Base-by-base conservation (phyloP, 768 basidiomycete genomes). In the Mycena haematopus region DNA sequence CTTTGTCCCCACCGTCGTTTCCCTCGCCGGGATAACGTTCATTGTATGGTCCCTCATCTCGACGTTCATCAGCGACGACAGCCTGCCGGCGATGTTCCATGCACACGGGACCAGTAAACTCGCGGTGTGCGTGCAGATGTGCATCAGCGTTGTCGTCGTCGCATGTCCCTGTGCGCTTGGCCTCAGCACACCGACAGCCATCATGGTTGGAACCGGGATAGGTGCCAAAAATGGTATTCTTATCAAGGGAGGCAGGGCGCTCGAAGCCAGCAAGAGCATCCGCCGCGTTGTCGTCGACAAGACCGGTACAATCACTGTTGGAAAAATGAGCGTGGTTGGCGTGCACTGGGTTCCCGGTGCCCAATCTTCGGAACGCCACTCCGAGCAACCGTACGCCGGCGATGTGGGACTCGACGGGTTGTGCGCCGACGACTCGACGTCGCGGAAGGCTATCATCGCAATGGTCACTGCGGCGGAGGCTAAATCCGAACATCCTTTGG, bases 151-250 rank as follows among this genome's bases (percentile, higher is more conserved):
- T 65, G 86, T 99, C 62, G 97, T 99, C 52, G 95, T 99, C 54
- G 96, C 97, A 22, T 99, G 97, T 75, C 97, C 97, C 0, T 99
- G 97, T 73, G 96, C 97, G 0, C 84, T 99, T 35, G 97, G 96
- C 6, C 83, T 99, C 61, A 93, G 93, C 58, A 99, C 96, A 0
- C 97, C 97, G 1, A 99, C 97, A 0, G 97, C 96, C 2, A 95
- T 99, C 76, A 99, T 99, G 97, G 97, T 99, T 33, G 97, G 97
- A 19, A 99, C 96, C 0, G 97, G 97, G 1, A 88, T 99, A 59
- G 97, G 97, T 1, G 97, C 97, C 10, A 85, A 91, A 79, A 96
- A 99, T 70, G 96, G 97, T 0, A 99, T 99, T 62, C 78, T 99
- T 49, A 99, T 99, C 86, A 99, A 99, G 74, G 96, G 97, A 22